Conservation (phyloP, 139 green algal genomes). For the Mesotaenium endlicherianum region DNA sequence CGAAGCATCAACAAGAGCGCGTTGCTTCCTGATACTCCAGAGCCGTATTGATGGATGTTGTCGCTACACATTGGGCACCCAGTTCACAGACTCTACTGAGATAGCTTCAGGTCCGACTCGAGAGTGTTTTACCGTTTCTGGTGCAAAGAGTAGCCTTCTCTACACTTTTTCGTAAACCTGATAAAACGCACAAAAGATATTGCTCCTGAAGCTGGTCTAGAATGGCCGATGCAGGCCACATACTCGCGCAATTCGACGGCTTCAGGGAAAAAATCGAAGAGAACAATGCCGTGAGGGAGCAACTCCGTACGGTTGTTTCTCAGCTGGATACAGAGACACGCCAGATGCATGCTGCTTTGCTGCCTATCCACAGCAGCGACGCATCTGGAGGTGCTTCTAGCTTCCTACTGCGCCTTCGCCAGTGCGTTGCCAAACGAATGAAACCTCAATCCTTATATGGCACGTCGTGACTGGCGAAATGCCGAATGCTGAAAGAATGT, state of each 20-base stretch:
- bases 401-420: conserved; percentile 12
- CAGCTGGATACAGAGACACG: not conserved
- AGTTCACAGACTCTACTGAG: too few species aligned
- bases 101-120: too few species aligned
- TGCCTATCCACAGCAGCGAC: not conserved
- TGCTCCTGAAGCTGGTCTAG: too few species aligned
- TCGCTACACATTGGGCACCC: too few species aligned
- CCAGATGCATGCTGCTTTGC: conserved; percentile 32
- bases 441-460: not conserved
- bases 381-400: not conserved
- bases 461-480: not conserved
- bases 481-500: not conserved
- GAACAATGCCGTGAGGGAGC: conserved; percentile 24
- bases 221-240: too few species aligned
- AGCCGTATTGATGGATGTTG: too few species aligned
- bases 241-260: not conserved
- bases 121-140: too few species aligned
- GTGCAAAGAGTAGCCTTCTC: too few species aligned
- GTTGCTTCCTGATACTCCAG: too few species aligned
- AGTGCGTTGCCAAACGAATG: not conserved
- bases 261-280: conserved; percentile 5
- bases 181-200: too few species aligned
- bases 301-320: not conserved
- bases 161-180: too few species aligned
- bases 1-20: too few species aligned